Evolutionary conservation across 768 basidiomycete species (phyloP), one percentile per base, ranked within the genome.

Genomic region (Rhodotorula graminis): DNA sequence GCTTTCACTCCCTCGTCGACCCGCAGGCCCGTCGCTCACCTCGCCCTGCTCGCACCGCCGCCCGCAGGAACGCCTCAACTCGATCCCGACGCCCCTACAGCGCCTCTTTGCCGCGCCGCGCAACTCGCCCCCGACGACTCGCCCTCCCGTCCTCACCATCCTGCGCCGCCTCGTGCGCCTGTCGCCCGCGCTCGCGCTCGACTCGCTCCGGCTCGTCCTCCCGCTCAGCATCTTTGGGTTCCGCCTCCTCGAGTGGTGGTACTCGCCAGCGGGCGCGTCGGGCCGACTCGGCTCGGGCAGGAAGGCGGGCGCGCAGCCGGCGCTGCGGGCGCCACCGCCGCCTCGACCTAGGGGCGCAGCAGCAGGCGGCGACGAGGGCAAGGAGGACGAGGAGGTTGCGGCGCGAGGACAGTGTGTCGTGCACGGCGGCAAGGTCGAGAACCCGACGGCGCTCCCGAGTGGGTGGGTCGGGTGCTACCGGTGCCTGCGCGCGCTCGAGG

Each of bases 211-310:
- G 62, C 80, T 81, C 31, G 84, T 91, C 59, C 85, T 93, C 47
- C 95, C 92, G 25, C 90, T 89, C 29, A 89, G 90, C 55, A 93
- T 99, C 70, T 95, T 99, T 81, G 90, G 92, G 80, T 84, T 99
- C 83, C 95, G 93, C 81, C 94, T 98, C 82, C 84, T 96, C 59
- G 93, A 98, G 82, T 99, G 96, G 93, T 99, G 95, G 93, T 98
- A 98, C 79, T 94, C 93, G 9, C 93, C 96, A 0, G 47, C 64
- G 86, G 57, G 96, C 92, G 19, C 93, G 90, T 8, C 91, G 90
- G 27, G 87, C 88, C 53, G 87, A 87, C n/a, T 82, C 84, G 46
- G 87, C 87, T 19, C 83, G 82, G 44, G 85, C 84, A 21, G 85
- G 86, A 64, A 90, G 88, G 14, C 90, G 88, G 42, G 84, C 86